Evolutionary conservation across 2,329 filamentous ascomycete species (phyloP).

Genomic region (Phialophora chinensis): DNA sequence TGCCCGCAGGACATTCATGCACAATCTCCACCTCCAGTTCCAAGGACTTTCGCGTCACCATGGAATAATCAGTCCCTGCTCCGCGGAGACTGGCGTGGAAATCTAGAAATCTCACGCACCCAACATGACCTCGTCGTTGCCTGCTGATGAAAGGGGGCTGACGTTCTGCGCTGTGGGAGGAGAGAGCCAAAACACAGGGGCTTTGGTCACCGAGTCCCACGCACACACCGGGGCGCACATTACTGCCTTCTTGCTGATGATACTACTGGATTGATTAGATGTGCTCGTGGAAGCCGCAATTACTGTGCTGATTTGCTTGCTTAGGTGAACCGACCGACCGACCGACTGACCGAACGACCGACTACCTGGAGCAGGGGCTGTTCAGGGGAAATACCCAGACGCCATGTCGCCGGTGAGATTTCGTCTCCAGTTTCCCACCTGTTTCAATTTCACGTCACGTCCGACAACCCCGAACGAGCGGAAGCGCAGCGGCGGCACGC

Average conservation of each 20-base stretch:
- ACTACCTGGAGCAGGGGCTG: neutral
- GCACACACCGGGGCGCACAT: neutral
- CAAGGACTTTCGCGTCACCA: neutral
- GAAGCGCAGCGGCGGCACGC: neutral
- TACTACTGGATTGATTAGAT: neutral
- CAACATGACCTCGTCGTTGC: neutral
- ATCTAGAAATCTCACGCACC: neutral
- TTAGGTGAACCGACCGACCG: neutral
- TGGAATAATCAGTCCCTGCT: neutral
- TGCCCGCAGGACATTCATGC: no score
- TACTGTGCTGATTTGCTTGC: neutral
- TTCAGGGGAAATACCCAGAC: neutral
- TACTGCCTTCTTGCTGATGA: neutral
- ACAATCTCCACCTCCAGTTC: neutral
- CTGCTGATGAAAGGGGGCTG: neutral
- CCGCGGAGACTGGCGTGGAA: neutral
- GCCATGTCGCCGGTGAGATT: conserved; percentile 7
- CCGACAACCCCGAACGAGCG: neutral
- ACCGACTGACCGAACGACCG: neutral
- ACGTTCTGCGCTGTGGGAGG: conserved; percentile 5
- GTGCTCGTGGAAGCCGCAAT: neutral
- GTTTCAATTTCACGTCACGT: neutral
- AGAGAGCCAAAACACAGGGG: neutral
- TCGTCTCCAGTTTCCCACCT: neutral
- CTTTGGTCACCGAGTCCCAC: neutral